These are phyloP conservation scores for Naganishia antarctica DNA, from an alignment of 768 basidiomycete genomes.

Conservation along the genomic window DNA sequence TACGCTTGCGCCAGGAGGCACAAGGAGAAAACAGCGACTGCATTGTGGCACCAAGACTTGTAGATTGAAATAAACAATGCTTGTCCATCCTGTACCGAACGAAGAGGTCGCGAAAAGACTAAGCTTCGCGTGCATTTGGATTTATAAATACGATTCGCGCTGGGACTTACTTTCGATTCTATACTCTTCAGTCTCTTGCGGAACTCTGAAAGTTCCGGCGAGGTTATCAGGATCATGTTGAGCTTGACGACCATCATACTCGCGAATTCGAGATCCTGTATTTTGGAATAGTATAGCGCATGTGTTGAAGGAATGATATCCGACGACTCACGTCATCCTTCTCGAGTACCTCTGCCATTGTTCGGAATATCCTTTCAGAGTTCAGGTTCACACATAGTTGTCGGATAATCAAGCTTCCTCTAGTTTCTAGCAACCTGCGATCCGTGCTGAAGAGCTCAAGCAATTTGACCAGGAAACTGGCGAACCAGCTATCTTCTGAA, in stretches of 20 bases:
- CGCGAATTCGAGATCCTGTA: constrained; percentile 91
- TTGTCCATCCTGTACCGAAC: constrained; percentile 83
- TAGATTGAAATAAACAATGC: constrained; percentile 89
- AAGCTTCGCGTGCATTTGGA: not conserved
- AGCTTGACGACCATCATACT: constrained; percentile 96
- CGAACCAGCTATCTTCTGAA: constrained; percentile 93
- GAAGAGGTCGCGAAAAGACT: not conserved
- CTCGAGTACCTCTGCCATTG: constrained; percentile 94
- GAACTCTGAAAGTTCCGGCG: constrained; percentile 92
- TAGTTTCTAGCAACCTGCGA: constrained; percentile 74
- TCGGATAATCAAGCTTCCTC: constrained; percentile 91
- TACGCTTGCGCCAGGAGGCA: constrained; percentile 97
- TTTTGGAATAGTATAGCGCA: not conserved
- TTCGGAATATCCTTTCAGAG: constrained; percentile 89
- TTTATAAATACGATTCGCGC: not conserved
- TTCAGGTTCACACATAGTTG: constrained; percentile 90
- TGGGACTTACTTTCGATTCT: constrained; percentile 71
- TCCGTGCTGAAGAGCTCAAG: constrained; percentile 94
- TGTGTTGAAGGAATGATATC: not conserved
- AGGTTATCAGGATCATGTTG: constrained; percentile 92
- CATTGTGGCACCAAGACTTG: constrained; percentile 97
- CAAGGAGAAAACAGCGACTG: constrained; percentile 90
- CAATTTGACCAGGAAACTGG: constrained; percentile 89
- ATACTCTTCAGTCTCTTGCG: constrained; percentile 84
- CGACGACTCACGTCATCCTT: constrained; percentile 76